Evolutionary conservation across 805 yeast species (phyloP), one percentile per base, ranked within the genome.

Genomic region (Schizosaccharomyces osmophilus): DNA sequence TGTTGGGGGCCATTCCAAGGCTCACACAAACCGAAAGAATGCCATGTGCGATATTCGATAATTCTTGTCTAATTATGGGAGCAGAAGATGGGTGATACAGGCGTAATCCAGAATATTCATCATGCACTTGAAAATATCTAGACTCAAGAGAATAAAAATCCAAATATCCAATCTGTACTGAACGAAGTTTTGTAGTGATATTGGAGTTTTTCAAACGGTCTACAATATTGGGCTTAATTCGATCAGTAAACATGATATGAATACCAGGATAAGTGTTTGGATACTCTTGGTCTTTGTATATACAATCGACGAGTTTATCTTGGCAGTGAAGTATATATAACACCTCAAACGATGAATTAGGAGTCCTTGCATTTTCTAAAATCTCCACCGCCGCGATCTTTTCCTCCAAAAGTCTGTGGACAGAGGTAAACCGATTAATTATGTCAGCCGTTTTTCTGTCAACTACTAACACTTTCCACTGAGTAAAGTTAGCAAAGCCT

Each of bases 1-100:
- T 80, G 55, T 84, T 78, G 1, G 98, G 98, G 66, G 84, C 86
- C 68, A 89, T 97, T 15, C 94, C 94, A 1, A 93, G 81, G 9
- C 84, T 68, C 6, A 85, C 79, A 74, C 95, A 85, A 29, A 87
- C 66, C 65, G 83, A 80, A 39, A 87, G 80, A 65, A 93, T 74
- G 26, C 45, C 62, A 66, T 29, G 67, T 17, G 57, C 57, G 11
- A 29, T 29, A 22, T 51, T 29, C 9, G 57, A 51, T 17, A 51
- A 29, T 29, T 51, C 57, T 51, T 51, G 57, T 6, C 57, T 36
- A 24, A 51, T 29, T 4, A 51, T 11, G 3, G 57, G 19, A 26
- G n/a, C 36, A 29, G 19, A 24, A 51, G 57, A 51, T 3, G 57
- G 57, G 22, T 51, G 57, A 29, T 51, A 51, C n/a, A 51, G 57